phyloP scores from a whole-genome alignment of 176 grass and related monocot species.

The Ensete ventricosum region DNA sequence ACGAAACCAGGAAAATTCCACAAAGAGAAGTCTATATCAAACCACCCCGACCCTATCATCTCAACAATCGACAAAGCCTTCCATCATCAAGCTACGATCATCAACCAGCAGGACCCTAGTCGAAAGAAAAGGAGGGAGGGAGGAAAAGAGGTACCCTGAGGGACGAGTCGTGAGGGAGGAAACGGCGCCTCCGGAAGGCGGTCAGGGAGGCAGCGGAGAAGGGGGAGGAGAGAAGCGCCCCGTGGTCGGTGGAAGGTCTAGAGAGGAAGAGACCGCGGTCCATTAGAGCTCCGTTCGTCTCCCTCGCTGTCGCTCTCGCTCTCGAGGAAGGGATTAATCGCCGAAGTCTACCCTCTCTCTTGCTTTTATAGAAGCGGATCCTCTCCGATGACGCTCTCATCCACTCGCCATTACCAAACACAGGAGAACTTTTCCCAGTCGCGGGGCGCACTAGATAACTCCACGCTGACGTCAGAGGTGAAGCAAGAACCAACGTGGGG shows the following conservation, averaged over 20 bases:
- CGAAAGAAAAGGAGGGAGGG: neutral
- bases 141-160: neutral
- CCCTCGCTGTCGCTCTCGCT: too few species aligned
- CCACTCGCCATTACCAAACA: too few species aligned
- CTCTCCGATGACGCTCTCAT: too few species aligned
- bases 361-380: too few species aligned
- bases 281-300: slow-evolving; percentile 12
- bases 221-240: slow-evolving; percentile 13
- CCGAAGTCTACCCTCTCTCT: too few species aligned
- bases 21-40: neutral
- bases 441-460: too few species aligned
- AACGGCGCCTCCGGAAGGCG: neutral
- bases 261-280: slow-evolving; percentile 16
- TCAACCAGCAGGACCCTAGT: neutral
- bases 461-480: too few species aligned
- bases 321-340: too few species aligned
- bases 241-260: neutral
- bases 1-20: neutral
- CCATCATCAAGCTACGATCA: neutral
- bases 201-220: slow-evolving; percentile 17
- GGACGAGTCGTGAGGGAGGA: slow-evolving; percentile 1
- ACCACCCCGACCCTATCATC: too few species aligned
- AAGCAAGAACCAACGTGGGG: too few species aligned
- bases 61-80: too few species aligned
- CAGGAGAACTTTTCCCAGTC: too few species aligned